Conservation (phyloP, 345 rosid genomes). For the Syzygium aromaticum region DNA sequence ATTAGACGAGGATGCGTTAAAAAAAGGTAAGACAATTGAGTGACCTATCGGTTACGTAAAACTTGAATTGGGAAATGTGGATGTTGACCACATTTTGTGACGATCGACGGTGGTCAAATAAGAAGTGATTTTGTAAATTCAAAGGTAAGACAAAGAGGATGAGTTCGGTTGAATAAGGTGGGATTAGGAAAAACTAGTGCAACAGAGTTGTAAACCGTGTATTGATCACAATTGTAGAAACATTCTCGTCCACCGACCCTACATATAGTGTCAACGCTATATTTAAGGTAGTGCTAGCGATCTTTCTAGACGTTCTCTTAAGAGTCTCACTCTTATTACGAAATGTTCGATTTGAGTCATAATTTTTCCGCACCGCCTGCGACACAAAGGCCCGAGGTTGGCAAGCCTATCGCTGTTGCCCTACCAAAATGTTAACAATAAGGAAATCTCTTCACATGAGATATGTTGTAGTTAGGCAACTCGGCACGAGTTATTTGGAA, state of each 20-base stretch:
- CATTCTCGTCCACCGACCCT: not conserved
- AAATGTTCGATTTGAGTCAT: not conserved
- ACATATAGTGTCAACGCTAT: not conserved
- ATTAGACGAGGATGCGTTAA: not conserved
- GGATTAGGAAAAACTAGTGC: not conserved
- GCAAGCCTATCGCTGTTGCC: fast-evolving
- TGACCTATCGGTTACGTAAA: not conserved
- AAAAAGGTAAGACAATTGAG: not conserved
- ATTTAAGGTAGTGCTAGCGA: not conserved
- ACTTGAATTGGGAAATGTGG: not conserved
- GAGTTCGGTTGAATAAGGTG: not conserved
- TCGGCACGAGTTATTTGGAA: not conserved
- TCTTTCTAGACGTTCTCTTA: not conserved
- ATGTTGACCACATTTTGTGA: not conserved
- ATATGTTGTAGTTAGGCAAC: not conserved
- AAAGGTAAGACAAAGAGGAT: not conserved
- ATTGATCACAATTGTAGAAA: not conserved
- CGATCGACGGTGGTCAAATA: not conserved
- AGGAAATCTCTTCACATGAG: not conserved
- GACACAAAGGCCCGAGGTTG: not conserved
- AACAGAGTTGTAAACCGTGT: not conserved
- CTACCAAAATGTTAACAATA: not conserved
- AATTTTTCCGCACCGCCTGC: fast-evolving
- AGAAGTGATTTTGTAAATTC: not conserved
- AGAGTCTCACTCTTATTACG: not conserved